Evolutionary conservation across 805 yeast species (phyloP), one percentile per base, ranked within the genome.

Genomic region (Cyberlindnera euphorbiae): DNA sequence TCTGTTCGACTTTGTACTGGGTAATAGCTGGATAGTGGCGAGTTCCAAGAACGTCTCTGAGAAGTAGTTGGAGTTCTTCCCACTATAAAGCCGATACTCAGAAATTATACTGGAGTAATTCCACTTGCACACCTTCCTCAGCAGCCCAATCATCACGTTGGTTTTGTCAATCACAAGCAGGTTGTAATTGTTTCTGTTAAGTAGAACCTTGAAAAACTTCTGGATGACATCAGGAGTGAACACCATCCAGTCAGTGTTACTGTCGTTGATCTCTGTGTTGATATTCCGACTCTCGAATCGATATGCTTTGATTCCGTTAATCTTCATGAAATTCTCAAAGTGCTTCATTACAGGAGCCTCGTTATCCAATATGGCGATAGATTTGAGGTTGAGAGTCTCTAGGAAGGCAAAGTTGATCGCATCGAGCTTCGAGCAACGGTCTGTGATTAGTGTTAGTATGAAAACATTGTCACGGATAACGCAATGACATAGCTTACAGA

Each of bases 101-200:
- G 81, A 82, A 16, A 88, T 73, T 5, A 90, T 77, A 14, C 94
- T 80, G 17, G 89, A 77, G 54, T 82, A 82, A 49, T 79, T 81
- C 97, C 97, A 90, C 60, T 82, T 82, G 59, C 86, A 93, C 26
- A 89, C 67, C 55, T 82, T 79, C 34, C 98, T 67, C 23, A 93
- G 61, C 3, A 89, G 66, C 0, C 97, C 96, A 9, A 87, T 75
- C 14, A 89, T 69, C 10, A 93, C 76, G 40, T 82, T 80, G 6
- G 89, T 79, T 26, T 82, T 74, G 54, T 93, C 97, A 16, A 93
- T 77, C 11, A 90, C 58, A 30, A 90, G 63, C 5, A 84, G 56
- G 35, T 88, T 88, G 50, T 82, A 79, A 46, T 80, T 65, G 17
- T 71, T 63, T 22, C 53, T 60, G 53, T 90, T 78, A 27, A 90